These are phyloP conservation scores for Aurifilum marmelostoma DNA, from an alignment of 2,329 filamentous ascomycete species.

Conservation along the genomic window DNA sequence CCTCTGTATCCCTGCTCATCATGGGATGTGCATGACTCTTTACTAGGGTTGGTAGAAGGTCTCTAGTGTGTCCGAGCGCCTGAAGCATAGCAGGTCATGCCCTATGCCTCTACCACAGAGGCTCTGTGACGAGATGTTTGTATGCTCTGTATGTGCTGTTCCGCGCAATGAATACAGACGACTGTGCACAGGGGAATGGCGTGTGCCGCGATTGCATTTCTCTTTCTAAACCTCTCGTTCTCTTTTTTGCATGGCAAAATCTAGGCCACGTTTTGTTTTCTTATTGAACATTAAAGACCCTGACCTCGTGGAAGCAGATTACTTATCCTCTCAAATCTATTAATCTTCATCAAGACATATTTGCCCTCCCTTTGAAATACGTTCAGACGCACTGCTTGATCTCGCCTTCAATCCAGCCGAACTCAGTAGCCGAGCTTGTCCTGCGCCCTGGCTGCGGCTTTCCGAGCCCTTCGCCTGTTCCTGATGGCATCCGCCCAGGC, in stretches of 20 bases:
- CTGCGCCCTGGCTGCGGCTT: background rate
- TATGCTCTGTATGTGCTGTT: too few relatives aligned
- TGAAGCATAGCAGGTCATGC: too few relatives aligned
- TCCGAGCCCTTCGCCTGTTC: background rate
- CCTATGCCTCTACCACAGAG: background rate
- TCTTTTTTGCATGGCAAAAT: background rate
- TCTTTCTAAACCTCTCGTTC: background rate
- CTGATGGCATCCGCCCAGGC: slow-evolving; percentile 2
- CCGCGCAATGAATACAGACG: background rate
- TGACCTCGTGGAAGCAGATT: background rate
- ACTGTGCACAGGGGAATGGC: background rate
- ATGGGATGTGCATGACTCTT: too few relatives aligned
- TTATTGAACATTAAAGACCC: background rate
- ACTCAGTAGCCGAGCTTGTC: slow-evolving; percentile 4
- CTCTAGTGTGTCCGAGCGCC: too few relatives aligned
- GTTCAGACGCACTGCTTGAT: background rate
- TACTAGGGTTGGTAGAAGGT: too few relatives aligned
- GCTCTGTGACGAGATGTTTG: background rate
- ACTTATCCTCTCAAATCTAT: background rate
- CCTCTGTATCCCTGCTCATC: background rate
- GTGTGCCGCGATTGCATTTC: background rate
- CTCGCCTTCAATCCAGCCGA: background rate
- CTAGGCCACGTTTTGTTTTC: background rate
- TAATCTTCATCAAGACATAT: background rate
- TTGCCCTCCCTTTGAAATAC: background rate